Evolutionary conservation across 257 asterid genomes (phyloP).

Genomic region (Cruciata laevipes): DNA sequence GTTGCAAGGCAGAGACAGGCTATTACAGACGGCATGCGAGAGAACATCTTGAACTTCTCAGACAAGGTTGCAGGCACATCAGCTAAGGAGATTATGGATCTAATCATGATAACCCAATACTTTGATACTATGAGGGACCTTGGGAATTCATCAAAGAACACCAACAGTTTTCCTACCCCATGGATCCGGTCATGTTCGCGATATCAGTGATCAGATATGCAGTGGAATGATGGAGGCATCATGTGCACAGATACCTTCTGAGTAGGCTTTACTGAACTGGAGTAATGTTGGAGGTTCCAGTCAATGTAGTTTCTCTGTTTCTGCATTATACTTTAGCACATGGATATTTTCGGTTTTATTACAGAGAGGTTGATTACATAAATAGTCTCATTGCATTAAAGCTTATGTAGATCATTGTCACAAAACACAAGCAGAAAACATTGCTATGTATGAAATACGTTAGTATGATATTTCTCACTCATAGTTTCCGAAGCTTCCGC

Average conservation of each 20-base stretch:
- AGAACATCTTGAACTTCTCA: conserved; percentile 87
- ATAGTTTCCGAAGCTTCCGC: neutral
- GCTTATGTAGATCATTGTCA: no score
- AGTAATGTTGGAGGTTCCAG: no score
- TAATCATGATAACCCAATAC: conserved; percentile 91
- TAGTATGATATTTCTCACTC: neutral
- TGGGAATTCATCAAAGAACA: conserved; percentile 78
- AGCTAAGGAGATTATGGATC: conserved; percentile 95
- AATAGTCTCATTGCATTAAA: no score
- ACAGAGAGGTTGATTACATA: no score
- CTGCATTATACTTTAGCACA: no score
- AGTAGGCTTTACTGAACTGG: no score
- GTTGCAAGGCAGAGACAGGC: conserved; percentile 99
- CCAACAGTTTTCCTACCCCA: conserved; percentile 90
- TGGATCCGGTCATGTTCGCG: conserved; percentile 96
- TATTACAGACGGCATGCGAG: conserved; percentile 86
- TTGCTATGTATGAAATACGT: neutral
- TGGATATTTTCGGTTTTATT: no score
- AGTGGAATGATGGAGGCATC: conserved; percentile 90
- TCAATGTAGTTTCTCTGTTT: no score
- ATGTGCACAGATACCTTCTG: conserved; percentile 32
- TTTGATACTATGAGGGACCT: conserved; percentile 95
- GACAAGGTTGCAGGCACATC: conserved; percentile 86
- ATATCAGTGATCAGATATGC: conserved; percentile 85
- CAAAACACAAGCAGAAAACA: neutral